Conservation (phyloP, 257 asterid species). For the Primulina eburnea region DNA sequence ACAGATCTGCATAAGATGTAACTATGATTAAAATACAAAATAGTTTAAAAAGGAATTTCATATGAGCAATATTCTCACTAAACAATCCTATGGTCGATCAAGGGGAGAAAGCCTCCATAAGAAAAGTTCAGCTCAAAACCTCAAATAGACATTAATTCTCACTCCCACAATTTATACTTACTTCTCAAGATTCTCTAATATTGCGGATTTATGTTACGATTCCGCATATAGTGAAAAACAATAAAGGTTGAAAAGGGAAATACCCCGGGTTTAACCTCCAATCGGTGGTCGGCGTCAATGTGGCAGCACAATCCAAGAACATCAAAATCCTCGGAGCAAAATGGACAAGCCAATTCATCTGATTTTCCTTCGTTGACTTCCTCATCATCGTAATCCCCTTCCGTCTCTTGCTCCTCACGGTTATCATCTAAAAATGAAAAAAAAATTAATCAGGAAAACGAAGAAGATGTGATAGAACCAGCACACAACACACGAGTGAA, state of each 20-base stretch:
- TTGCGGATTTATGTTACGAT: too few relatives aligned
- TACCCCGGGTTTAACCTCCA: conserved; percentile 86
- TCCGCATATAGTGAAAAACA: neutral
- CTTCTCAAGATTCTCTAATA: too few relatives aligned
- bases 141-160: too few relatives aligned
- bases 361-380: conserved; percentile 47
- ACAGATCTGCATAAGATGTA: conserved; percentile 65
- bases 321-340: conserved; percentile 82
- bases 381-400: conserved; percentile 49
- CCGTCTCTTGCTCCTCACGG: conserved; percentile 32
- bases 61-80: neutral
- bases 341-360: conserved; percentile 83
- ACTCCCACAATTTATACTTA: too few relatives aligned
- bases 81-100: neutral
- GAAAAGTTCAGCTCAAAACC: too few relatives aligned
- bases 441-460: neutral
- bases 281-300: conserved; percentile 78
- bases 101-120: too few relatives aligned
- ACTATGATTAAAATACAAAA: conserved; percentile 19
- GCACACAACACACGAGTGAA: neutral
- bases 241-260: conserved; percentile 6
- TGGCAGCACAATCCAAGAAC: conserved; percentile 87
- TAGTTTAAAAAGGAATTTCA: neutral
- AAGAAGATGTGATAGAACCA: neutral
- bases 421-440: conserved; percentile 32